These are phyloP conservation scores for Aspergillus spinulosporus DNA, from an alignment of 2,329 filamentous ascomycete species.

Conservation along the genomic window DNA sequence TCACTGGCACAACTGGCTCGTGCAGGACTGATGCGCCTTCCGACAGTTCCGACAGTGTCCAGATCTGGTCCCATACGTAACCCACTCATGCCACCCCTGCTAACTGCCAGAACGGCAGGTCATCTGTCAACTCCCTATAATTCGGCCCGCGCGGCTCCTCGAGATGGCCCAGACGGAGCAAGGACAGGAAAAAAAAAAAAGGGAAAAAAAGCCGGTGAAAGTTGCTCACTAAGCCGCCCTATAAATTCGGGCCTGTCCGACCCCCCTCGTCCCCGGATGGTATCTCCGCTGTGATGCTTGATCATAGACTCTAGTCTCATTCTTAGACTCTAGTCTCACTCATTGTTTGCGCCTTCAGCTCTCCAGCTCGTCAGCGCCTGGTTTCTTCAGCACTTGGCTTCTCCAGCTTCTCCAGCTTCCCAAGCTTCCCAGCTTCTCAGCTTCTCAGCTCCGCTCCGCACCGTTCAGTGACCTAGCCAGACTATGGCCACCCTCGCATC, in stretches of 20 bases:
- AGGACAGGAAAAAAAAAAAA: conserved; percentile 10
- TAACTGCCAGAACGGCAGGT: conserved; percentile 24
- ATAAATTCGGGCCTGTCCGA: conserved; percentile 23
- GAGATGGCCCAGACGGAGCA: conserved; percentile 6
- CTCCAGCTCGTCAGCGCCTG: background rate
- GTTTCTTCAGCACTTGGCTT: no score
- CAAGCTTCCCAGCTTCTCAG: no score
- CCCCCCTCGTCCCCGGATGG: background rate
- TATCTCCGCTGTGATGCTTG: background rate
- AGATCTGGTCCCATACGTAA: conserved; percentile 23
- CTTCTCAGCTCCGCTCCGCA: no score
- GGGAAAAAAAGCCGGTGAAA: conserved; percentile 15
- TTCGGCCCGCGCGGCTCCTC: conserved; percentile 17
- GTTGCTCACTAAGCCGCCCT: conserved; percentile 14
- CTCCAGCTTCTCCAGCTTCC: no score
- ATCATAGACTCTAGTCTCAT: background rate
- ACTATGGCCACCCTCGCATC: conserved; percentile 23
- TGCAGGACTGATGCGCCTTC: conserved; percentile 17
- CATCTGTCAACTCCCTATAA: conserved; percentile 23
- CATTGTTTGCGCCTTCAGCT: background rate
- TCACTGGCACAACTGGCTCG: conserved; percentile 13
- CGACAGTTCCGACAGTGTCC: conserved; percentile 26
- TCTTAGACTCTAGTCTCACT: background rate
- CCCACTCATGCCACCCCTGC: conserved; percentile 21
- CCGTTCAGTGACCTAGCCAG: background rate